Evolutionary conservation across 768 basidiomycete species (phyloP).

Genomic region (Pholiota molesta): DNA sequence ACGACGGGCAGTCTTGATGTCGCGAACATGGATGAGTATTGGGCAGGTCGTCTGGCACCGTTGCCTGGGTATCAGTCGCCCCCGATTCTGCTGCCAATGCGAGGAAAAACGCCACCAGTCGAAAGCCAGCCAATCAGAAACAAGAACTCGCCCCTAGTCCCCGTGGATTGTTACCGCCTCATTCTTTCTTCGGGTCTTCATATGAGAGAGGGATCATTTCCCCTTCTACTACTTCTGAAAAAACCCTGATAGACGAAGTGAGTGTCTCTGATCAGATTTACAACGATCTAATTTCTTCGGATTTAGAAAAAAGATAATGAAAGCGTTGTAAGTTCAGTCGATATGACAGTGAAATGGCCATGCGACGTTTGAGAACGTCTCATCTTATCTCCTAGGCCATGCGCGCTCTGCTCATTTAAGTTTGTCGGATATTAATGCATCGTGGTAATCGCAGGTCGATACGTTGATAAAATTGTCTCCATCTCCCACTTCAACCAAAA

Average conservation of each 20-base stretch:
- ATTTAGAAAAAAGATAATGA: slow-evolving; percentile 7
- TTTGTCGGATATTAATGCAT: too few species aligned
- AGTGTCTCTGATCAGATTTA: background rate
- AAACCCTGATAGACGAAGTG: slow-evolving; percentile 1
- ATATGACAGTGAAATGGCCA: too few species aligned
- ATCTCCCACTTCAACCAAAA: background rate
- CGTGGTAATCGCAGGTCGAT: background rate
- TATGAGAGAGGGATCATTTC: slow-evolving; percentile 16
- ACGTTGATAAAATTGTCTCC: background rate
- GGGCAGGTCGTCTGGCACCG: slow-evolving; percentile 46
- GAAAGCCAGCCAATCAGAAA: slow-evolving; percentile 12
- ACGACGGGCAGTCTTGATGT: background rate
- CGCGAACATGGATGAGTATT: slow-evolving; percentile 35
- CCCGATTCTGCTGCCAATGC: slow-evolving; percentile 33
- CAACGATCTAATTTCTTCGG: background rate
- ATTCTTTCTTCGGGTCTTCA: slow-evolving; percentile 12
- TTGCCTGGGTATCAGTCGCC: slow-evolving; percentile 42
- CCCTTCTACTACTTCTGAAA: slow-evolving; percentile 16
- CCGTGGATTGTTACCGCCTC: slow-evolving; percentile 14
- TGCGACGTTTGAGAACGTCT: too few species aligned
- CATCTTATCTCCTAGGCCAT: too few species aligned
- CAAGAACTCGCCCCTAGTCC: slow-evolving; percentile 1
- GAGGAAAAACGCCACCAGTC: slow-evolving; percentile 18
- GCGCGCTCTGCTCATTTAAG: too few species aligned
- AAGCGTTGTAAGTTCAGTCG: slow-evolving; percentile 4